phyloP scores from a whole-genome alignment of 345 rosid species.

The Lumnitzera littorea region DNA sequence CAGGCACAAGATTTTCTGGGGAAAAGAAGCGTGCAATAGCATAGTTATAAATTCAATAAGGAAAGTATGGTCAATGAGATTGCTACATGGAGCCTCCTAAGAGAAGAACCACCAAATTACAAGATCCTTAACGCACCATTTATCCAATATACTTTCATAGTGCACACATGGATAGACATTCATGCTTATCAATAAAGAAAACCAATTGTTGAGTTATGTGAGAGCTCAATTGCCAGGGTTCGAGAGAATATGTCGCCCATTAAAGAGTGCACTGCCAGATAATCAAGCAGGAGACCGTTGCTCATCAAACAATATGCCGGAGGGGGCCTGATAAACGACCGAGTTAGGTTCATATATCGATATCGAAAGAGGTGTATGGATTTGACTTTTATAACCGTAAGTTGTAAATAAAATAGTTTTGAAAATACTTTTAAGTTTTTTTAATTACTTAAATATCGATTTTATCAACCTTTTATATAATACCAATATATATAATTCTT shows the following conservation, averaged over 20 bases:
- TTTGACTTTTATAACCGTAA: no score
- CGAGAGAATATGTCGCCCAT: constrained; percentile 25
- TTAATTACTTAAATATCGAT: no score
- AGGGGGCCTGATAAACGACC: constrained; percentile 24
- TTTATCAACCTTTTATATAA: no score
- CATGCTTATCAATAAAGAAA: constrained; percentile 40
- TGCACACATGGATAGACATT: not conserved
- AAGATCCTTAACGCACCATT: no score
- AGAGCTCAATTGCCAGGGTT: constrained; percentile 29
- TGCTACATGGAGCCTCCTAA: no score
- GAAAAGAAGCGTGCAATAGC: constrained; percentile 1
- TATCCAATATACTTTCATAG: no score
- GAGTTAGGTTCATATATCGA: constrained; percentile 10
- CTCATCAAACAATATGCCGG: constrained; percentile 20
- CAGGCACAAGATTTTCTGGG: constrained; percentile 45
- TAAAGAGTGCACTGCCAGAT: constrained; percentile 20
- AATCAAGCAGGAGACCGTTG: constrained; percentile 17
- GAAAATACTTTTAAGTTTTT: no score
- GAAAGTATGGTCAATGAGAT: no score
- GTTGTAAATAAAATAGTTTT: no score
- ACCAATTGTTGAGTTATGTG: constrained; percentile 25
- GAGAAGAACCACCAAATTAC: no score
- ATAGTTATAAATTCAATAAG: not conserved
- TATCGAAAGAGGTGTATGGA: not conserved
- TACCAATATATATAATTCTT: no score